These are phyloP conservation scores for Ceratocystis albifundus DNA, from an alignment of 2,329 filamentous ascomycete genomes.

Conservation along the genomic window DNA sequence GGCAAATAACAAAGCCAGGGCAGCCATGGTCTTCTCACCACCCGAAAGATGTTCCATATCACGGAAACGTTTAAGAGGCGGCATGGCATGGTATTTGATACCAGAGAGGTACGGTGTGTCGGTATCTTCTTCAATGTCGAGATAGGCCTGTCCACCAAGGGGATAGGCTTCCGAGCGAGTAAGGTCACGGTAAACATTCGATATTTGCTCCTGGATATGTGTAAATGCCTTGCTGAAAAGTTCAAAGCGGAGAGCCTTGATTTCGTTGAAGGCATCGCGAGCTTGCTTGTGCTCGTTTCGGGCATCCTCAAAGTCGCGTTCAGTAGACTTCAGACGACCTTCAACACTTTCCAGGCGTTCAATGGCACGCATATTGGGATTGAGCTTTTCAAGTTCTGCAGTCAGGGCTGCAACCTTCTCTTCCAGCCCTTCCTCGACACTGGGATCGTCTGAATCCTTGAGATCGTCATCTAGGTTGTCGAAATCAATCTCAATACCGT, in stretches of 20 bases:
- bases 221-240: conserved; percentile 91
- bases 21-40: conserved; percentile 98
- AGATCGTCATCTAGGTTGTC: conserved; percentile 69
- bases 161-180: conserved; percentile 85
- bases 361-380: conserved; percentile 91
- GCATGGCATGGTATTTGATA: conserved; percentile 98
- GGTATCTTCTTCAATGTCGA: conserved; percentile 88
- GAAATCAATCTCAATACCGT: conserved; percentile 86
- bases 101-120: conserved; percentile 91
- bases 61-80: conserved; percentile 91
- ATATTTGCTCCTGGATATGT: conserved; percentile 92
- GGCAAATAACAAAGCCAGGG: conserved; percentile 87
- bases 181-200: conserved; percentile 85
- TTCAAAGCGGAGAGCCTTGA: conserved; percentile 73
- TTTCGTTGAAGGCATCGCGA: conserved; percentile 69
- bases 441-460: conserved; percentile 59
- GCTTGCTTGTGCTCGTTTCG: conserved; percentile 61
- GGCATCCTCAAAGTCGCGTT: conserved; percentile 80
- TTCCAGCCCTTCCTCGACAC: conserved; percentile 61
- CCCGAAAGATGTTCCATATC: conserved; percentile 98
- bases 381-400: conserved; percentile 79
- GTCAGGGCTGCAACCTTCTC: conserved; percentile 66
- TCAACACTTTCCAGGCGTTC: conserved; percentile 82
- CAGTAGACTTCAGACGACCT: conserved; percentile 66
- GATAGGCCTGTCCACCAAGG: conserved; percentile 76